Conservation (phyloP, 2,329 filamentous ascomycete species). For the Nemania abortiva region DNA sequence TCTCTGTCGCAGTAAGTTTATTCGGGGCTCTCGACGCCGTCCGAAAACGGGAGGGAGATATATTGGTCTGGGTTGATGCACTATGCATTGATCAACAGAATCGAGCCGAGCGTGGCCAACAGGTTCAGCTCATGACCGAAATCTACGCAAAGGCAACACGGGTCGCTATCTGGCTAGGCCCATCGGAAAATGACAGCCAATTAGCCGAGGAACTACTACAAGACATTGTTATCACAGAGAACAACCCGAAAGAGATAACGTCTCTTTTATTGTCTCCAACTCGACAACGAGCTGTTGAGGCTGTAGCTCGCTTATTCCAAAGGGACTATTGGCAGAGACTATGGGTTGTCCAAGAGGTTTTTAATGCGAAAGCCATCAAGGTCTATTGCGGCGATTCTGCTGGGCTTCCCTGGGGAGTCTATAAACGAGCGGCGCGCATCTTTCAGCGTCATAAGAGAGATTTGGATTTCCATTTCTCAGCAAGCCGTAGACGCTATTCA, state of each 20-base stretch:
- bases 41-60: conserved; percentile 24
- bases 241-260: conserved; percentile 21
- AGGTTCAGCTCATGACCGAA: conserved; percentile 38
- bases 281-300: conserved; percentile 31
- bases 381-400: conserved; percentile 46
- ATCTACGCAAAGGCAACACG: conserved; percentile 42
- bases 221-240: conserved; percentile 9
- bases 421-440: conserved; percentile 33
- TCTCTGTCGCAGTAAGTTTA: conserved; percentile 41
- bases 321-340: conserved; percentile 53
- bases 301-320: conserved; percentile 51
- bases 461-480: conserved; percentile 19
- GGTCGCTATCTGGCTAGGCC: conserved; percentile 43
- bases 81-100: conserved; percentile 48
- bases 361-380: conserved; percentile 40
- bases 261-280: conserved; percentile 35
- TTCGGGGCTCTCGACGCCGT: conserved; percentile 41
- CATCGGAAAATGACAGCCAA: conserved; percentile 36
- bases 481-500: too few relatives aligned
- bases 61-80: conserved; percentile 47
- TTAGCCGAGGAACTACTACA: conserved; percentile 37
- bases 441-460: conserved; percentile 37
- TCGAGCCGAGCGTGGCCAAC: conserved; percentile 30
- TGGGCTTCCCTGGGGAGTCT: conserved; percentile 44
- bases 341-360: conserved; percentile 52